phyloP scores from a whole-genome alignment of 2,329 filamentous ascomycete genomes.

The Arthrobotrys sphaeroides region DNA sequence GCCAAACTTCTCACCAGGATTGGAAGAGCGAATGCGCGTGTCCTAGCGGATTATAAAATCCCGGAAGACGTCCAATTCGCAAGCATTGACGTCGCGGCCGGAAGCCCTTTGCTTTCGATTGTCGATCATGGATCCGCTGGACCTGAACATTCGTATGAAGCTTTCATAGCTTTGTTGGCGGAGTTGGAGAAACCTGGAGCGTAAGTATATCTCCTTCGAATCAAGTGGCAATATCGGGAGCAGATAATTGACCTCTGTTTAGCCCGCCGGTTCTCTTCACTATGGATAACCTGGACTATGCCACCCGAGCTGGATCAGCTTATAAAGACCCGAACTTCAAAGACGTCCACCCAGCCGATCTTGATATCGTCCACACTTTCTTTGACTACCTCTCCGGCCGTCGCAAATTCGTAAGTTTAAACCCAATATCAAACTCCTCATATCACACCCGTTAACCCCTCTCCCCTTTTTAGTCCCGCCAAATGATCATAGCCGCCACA shows the following conservation, averaged over 20 bases:
- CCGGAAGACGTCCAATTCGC: constrained; percentile 5
- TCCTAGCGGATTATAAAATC: constrained; percentile 60
- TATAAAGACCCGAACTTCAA: constrained; percentile 78
- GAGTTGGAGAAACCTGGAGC: constrained; percentile 54
- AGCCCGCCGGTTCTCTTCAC: constrained; percentile 76
- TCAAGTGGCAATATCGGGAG: neutral
- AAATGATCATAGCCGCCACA: constrained; percentile 75
- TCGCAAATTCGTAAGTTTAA: constrained; percentile 63
- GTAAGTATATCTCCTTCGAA: constrained; percentile 34
- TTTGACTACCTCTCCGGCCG: constrained; percentile 74
- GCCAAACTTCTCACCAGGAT: constrained; percentile 78
- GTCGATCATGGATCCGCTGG: constrained; percentile 52
- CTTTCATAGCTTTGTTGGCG: constrained; percentile 54
- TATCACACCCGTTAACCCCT: constrained; percentile 60
- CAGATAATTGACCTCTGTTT: no score
- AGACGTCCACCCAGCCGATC: constrained; percentile 84
- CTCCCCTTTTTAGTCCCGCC: constrained; percentile 68
- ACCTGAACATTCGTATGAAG: constrained; percentile 54
- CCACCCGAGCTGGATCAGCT: constrained; percentile 75
- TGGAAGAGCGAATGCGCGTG: constrained; percentile 73
- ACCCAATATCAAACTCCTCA: neutral
- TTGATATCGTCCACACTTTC: constrained; percentile 79
- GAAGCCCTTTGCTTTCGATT: constrained; percentile 42
- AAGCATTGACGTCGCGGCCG: constrained; percentile 31
- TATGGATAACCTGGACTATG: constrained; percentile 80